Conservation (phyloP, 202 grass and related monocot genomes). For the Eragrostis tef region DNA sequence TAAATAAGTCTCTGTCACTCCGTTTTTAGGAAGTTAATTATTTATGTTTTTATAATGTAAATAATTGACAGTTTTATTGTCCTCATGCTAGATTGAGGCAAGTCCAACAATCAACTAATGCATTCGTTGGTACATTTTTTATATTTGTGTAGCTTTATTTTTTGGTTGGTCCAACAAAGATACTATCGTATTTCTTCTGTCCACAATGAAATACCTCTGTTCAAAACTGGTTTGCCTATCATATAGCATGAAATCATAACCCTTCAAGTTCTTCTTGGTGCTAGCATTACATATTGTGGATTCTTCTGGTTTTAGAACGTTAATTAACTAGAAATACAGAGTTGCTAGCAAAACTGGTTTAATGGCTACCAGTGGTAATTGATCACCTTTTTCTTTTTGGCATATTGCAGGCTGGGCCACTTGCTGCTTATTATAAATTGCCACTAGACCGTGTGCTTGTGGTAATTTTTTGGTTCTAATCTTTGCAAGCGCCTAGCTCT, state of each 20-base stretch:
- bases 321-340: slow-evolving; percentile 12
- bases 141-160: not conserved
- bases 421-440: slow-evolving; percentile 95
- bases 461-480: slow-evolving; percentile 49
- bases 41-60: not conserved
- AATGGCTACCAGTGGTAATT: slow-evolving; percentile 26
- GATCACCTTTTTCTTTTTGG: not conserved
- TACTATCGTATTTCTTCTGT: not conserved
- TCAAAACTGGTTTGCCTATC: not conserved
- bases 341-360: slow-evolving; percentile 30
- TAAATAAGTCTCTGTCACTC: not conserved
- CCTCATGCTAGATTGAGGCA: not conserved
- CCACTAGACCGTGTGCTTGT: slow-evolving; percentile 82
- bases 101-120: not conserved
- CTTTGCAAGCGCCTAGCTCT: not conserved
- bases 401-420: slow-evolving; percentile 69
- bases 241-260: not conserved
- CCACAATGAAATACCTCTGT: not conserved
- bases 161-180: slow-evolving; percentile 6
- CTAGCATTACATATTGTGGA: slow-evolving; percentile 17
- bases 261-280: slow-evolving; percentile 20
- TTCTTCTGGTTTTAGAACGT: slow-evolving; percentile 6
- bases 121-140: not conserved
- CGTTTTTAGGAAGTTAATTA: not conserved
- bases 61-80: not conserved